Evolutionary conservation across 2,329 filamentous ascomycete genomes (phyloP).

Genomic region (Fonsecaea pugnacius): DNA sequence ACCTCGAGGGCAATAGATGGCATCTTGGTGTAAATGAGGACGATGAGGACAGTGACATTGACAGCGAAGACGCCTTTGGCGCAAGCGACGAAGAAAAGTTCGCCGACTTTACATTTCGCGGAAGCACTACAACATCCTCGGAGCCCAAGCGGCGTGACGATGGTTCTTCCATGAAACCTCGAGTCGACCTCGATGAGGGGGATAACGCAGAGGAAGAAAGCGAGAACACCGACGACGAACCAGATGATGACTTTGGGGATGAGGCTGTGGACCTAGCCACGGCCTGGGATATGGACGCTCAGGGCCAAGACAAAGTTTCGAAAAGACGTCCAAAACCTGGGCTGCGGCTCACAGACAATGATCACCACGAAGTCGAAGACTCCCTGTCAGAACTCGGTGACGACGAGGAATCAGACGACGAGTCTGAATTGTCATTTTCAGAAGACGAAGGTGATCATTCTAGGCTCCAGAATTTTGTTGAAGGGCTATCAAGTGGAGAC

Average conservation of each 20-base stretch:
- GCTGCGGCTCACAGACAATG: conserved; percentile 41
- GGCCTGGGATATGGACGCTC: conserved; percentile 61
- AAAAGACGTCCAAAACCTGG: conserved; percentile 41
- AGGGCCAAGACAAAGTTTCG: conserved; percentile 51
- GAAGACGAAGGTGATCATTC: conserved; percentile 61
- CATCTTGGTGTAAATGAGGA: conserved; percentile 71
- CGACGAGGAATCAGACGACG: conserved; percentile 46
- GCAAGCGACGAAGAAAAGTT: conserved; percentile 86
- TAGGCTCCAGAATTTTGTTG: conserved; percentile 69
- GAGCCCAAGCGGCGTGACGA: conserved; percentile 32
- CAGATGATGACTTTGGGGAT: conserved; percentile 61
- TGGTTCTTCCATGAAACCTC: conserved; percentile 31
- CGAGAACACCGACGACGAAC: conserved; percentile 51
- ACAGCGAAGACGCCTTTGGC: conserved; percentile 82
- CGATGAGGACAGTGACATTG: conserved; percentile 70
- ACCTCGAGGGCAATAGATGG: conserved; percentile 87
- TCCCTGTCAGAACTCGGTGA: conserved; percentile 46
- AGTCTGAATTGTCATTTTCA: conserved; percentile 56
- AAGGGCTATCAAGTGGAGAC: conserved; percentile 28
- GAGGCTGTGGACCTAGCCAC: conserved; percentile 67
- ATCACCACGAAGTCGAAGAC: conserved; percentile 43
- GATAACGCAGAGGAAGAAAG: background rate
- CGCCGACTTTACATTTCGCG: conserved; percentile 72
- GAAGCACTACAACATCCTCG: conserved; percentile 46
- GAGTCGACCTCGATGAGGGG: conserved; percentile 56